Base-by-base conservation (phyloP, 495 filamentous ascomycete genomes). In the Penicillium pulvis region DNA sequence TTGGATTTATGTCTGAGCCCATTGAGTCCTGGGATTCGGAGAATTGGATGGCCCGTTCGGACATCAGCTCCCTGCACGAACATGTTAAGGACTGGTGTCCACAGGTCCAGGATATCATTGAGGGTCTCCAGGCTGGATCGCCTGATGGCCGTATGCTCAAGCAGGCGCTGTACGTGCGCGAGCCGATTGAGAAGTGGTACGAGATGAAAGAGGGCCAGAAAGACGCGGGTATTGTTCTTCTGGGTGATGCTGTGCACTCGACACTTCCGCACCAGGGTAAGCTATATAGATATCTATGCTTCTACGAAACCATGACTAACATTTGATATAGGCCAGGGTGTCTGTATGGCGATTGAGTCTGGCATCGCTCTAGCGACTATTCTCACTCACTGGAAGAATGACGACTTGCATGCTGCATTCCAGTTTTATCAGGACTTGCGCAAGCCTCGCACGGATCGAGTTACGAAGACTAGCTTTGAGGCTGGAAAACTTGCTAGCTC, bases 1-100 rank as follows among this genome's bases (percentile, higher is more conserved):
- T 70, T 44, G 68, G 63, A n/a, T 70, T 70, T 8, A 70, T 70
- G 68, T 62, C 68, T 17, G 68, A 70, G 61, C 31, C 68, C 4
- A 51, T 70, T 8, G 68, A 68, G 4, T 31, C 62, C 4, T 72
- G 69, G 67, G 65, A 65, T 35, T 70, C 69, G 4, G 69, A 72
- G 57, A 68, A 63, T 30, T 72, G 69, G 69, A 70, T 72, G 65
- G 65, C 67, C 5, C 67, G 69, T 11, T 68, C 69, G 4, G 67
- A 70, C 28, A 70, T 72, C 19, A 55, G 59, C 16, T 62, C 55
- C 16, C 48, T 72, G 23, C 65, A 70, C 4, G 65, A 70, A 36
- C 69, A 70, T 48, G 65, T 70, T 16, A 55, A 51, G n/a, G 69
- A 70, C 43, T 72, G 69, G 69, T 72, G 69, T 28, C 65, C 67